phyloP scores from a whole-genome alignment of 2,329 filamentous ascomycete genomes.

The Diaporthe humulicola region DNA sequence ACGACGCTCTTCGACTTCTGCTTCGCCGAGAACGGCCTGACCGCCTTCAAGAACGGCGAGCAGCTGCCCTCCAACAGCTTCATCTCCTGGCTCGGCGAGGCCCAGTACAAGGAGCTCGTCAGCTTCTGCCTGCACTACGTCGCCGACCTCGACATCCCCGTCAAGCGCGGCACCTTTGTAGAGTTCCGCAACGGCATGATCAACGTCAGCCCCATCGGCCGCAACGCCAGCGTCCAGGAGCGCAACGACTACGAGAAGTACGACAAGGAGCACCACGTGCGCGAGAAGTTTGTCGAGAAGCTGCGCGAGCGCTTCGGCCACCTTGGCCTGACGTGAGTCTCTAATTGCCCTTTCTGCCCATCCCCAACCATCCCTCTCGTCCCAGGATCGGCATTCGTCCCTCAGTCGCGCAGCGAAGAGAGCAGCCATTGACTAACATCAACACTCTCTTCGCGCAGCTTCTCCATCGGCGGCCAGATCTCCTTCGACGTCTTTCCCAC shows the following conservation, averaged over 20 bases:
- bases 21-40: conserved; percentile 97
- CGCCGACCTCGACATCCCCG: conserved; percentile 84
- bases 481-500: conserved; percentile 98
- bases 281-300: conserved; percentile 80
- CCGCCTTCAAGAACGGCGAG: conserved; percentile 86
- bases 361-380: not conserved
- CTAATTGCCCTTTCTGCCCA: not conserved
- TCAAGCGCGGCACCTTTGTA: conserved; percentile 88
- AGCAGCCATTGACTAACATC: conserved; percentile 9
- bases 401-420: not conserved
- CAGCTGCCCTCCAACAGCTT: conserved; percentile 85
- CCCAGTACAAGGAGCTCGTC: conserved; percentile 82
- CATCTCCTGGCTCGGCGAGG: conserved; percentile 92
- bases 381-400: not conserved
- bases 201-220: conserved; percentile 85
- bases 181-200: conserved; percentile 95
- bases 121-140: conserved; percentile 85
- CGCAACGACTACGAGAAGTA: conserved; percentile 85
- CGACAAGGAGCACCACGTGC: conserved; percentile 82
- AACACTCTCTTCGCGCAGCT: conserved; percentile 62
- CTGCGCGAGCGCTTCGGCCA: conserved; percentile 87
- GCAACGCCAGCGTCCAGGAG: conserved; percentile 87
- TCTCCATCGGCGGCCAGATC: conserved; percentile 96
- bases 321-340: conserved; percentile 83
- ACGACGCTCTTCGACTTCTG: conserved; percentile 95